Evolutionary conservation across 2,329 filamentous ascomycete genomes (phyloP).

Genomic region (Clonostachys sp.): DNA sequence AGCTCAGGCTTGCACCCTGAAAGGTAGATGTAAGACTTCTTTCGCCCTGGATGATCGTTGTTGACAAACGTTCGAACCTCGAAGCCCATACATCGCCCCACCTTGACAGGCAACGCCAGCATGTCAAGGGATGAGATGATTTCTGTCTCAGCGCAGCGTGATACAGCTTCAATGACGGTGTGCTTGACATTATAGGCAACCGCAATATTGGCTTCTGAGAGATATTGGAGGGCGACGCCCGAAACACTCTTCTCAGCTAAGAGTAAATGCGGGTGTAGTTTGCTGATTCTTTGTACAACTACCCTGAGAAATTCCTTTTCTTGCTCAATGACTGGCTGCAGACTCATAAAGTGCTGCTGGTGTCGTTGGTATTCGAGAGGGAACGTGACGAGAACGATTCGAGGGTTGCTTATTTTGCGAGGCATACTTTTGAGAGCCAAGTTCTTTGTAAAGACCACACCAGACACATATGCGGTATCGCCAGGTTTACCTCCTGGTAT

Average conservation of each 20-base stretch:
- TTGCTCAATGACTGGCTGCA: constrained; percentile 94
- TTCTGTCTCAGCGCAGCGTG: constrained; percentile 83
- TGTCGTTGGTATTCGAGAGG: constrained; percentile 94
- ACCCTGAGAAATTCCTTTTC: constrained; percentile 92
- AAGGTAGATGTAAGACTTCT: constrained; percentile 94
- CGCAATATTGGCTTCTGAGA: constrained; percentile 84
- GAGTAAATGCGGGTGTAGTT: constrained; percentile 77
- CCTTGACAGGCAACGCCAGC: constrained; percentile 66
- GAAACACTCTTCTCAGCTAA: constrained; percentile 93
- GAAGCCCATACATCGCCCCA: constrained; percentile 80
- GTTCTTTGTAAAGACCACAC: constrained; percentile 96
- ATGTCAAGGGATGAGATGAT: constrained; percentile 96
- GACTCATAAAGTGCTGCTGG: constrained; percentile 86
- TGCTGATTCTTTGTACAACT: constrained; percentile 85
- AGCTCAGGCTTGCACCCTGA: constrained; percentile 86
- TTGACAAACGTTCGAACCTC: constrained; percentile 95
- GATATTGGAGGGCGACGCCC: constrained; percentile 80
- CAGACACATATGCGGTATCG: constrained; percentile 94
- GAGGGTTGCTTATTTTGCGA: constrained; percentile 74
- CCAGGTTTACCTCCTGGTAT: constrained; percentile 85
- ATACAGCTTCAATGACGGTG: constrained; percentile 91
- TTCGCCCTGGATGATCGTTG: constrained; percentile 64
- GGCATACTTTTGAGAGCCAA: constrained; percentile 95
- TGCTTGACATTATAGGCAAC: constrained; percentile 97
- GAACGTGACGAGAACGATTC: constrained; percentile 90